Conservation (phyloP, 208 protist species). For the Trypanosomatidae sp. region DNA sequence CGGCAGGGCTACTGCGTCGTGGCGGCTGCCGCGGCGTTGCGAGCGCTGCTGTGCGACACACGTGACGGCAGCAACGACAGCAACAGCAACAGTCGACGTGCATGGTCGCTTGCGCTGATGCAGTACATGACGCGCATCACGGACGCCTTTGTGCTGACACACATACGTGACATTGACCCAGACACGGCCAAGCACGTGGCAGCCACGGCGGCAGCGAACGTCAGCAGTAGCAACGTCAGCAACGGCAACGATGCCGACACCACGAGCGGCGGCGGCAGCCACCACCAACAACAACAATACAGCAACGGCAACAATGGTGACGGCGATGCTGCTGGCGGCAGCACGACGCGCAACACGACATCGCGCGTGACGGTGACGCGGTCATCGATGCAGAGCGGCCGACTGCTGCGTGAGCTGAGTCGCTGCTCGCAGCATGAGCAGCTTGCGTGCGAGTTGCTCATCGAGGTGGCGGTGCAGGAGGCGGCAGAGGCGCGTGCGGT, state of each 20-base stretch:
- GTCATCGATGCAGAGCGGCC: constrained; percentile 59
- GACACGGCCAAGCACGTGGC: constrained; percentile 18
- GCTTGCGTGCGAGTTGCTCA: constrained; percentile 46
- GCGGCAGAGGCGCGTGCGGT: constrained; percentile 8
- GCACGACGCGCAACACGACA: neutral
- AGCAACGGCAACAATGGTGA: neutral
- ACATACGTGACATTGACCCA: constrained; percentile 80
- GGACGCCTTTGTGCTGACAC: constrained; percentile 64
- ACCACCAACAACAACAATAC: constrained; percentile 4
- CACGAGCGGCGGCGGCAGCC: neutral
- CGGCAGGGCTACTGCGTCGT: constrained; percentile 42
- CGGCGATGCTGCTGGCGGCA: neutral
- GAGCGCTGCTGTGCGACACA: constrained; percentile 16
- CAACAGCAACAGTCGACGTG: neutral
- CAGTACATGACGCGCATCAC: constrained; percentile 39
- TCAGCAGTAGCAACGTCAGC: neutral
- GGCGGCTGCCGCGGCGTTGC: constrained; percentile 43
- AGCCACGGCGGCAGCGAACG: neutral
- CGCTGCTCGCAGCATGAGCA: constrained; percentile 78
- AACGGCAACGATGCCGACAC: neutral
- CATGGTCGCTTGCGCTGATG: constrained; percentile 20
- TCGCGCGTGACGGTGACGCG: constrained; percentile 26
- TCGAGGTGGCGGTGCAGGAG: constrained; percentile 32
- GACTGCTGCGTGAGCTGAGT: constrained; percentile 63
- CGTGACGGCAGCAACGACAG: neutral